A percentile compares a stretch with the other conserved stretches of the same genome.
Conservation (phyloP, 805 yeast species). For the Kockiozyma suomiensis region DNA sequence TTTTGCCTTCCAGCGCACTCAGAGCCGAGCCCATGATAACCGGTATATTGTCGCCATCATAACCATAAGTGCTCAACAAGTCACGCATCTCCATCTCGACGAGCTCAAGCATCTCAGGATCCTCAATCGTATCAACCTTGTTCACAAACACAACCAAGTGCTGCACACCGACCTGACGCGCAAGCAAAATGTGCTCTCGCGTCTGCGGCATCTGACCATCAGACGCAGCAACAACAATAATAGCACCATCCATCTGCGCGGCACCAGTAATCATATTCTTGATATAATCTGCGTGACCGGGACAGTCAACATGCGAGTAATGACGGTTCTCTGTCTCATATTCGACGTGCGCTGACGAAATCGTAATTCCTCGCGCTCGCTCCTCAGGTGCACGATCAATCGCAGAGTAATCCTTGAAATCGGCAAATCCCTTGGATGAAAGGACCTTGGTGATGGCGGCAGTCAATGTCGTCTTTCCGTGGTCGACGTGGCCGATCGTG, state of each 20-base stretch:
- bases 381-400: conserved; percentile 99
- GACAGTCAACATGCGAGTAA: conserved; percentile 97
- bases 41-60: conserved; percentile 97
- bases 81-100: conserved; percentile 99
- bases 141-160: conserved; percentile 95
- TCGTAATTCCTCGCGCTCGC: conserved; percentile 99
- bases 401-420: conserved; percentile 86
- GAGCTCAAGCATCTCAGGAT: conserved; percentile 98
- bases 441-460: conserved; percentile 98
- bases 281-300: conserved; percentile 98
- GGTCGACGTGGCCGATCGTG: conserved; percentile 99
- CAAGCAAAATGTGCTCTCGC: conserved; percentile 96
- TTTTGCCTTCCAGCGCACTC: conserved; percentile 86
- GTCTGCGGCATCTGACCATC: conserved; percentile 99
- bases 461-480: conserved; percentile 96
- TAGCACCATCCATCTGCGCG: conserved; percentile 99
- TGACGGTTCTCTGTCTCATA: conserved; percentile 94
- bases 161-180: conserved; percentile 99
- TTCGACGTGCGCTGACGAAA: conserved; percentile 97
- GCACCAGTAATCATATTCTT: conserved; percentile 99
- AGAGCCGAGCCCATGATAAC: conserved; percentile 98
- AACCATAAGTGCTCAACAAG: conserved; percentile 83
- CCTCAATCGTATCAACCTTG: conserved; percentile 97
- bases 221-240: conserved; percentile 97
- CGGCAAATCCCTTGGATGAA: conserved; percentile 86